Conservation (phyloP, 2,329 filamentous ascomycete genomes). For the Daldinia sp. region DNA sequence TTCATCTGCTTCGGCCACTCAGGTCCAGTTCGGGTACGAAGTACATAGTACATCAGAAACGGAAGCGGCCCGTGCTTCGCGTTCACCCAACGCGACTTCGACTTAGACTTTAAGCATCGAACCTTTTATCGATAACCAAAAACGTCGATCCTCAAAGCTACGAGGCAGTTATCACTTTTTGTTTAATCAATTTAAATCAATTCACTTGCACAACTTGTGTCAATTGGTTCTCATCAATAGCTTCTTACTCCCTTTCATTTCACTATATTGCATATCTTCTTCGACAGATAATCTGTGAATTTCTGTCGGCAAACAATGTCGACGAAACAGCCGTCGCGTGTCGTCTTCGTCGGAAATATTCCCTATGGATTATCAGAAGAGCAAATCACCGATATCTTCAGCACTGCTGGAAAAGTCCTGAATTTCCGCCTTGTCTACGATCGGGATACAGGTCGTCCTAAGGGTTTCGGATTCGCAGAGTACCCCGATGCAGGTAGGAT, state of each 20-base stretch:
- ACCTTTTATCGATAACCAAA: conserved; percentile 10
- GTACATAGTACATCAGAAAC: too few relatives aligned
- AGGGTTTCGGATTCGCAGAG: conserved; percentile 96
- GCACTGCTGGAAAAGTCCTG: conserved; percentile 87
- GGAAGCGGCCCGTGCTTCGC: conserved; percentile 9
- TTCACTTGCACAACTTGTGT: background rate
- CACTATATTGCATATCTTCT: background rate
- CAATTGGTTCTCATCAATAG: background rate
- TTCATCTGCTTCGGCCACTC: too few relatives aligned
- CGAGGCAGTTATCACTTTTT: background rate
- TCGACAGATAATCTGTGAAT: background rate
- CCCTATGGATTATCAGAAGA: conserved; percentile 86
- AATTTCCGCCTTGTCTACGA: conserved; percentile 96
- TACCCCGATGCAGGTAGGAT: conserved; percentile 85
- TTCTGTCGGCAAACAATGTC: conserved; percentile 67
- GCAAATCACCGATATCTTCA: conserved; percentile 94
- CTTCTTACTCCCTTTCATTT: background rate
- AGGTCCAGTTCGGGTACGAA: too few relatives aligned
- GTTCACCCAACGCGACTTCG: background rate
- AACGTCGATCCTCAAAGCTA: conserved; percentile 10
- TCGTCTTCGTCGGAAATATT: conserved; percentile 86
- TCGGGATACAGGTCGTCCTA: conserved; percentile 91
- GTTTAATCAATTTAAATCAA: background rate
- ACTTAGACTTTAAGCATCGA: background rate
- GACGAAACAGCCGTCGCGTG: conserved; percentile 79